Percentiles rank a stretch among this genome's conserved stretches.
Conservation (phyloP, 2,329 filamentous ascomycete genomes). For the Colletotrichum destructivum region DNA sequence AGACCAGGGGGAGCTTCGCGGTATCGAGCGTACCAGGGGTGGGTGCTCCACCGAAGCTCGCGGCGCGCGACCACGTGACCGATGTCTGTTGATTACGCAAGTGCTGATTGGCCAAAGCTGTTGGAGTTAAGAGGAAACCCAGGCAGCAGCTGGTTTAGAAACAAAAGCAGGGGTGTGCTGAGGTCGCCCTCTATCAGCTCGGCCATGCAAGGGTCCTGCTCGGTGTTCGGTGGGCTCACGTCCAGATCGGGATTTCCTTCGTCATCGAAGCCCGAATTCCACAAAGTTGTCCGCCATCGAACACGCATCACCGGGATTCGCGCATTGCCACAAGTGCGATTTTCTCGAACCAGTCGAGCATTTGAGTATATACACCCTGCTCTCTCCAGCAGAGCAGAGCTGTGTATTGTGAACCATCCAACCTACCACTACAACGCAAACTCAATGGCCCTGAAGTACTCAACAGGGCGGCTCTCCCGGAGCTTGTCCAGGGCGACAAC, state of each 20-base stretch:
- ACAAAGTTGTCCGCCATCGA: slow-evolving; percentile 21
- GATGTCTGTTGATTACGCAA: slow-evolving; percentile 22
- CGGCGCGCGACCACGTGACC: slow-evolving; percentile 42
- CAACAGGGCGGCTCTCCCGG: slow-evolving; percentile 55
- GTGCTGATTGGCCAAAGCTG: slow-evolving; percentile 16
- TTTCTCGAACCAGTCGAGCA: slow-evolving; percentile 20
- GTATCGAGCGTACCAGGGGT: background rate
- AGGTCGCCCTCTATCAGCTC: slow-evolving; percentile 28
- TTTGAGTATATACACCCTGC: background rate
- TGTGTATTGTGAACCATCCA: background rate
- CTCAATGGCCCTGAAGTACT: slow-evolving; percentile 59
- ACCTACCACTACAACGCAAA: background rate
- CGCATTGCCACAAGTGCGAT: slow-evolving; percentile 28
- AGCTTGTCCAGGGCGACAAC: slow-evolving; percentile 44
- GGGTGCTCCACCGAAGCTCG: slow-evolving; percentile 9
- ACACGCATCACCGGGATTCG: slow-evolving; percentile 27
- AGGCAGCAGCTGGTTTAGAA: background rate
- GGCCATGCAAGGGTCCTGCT: slow-evolving; percentile 27
- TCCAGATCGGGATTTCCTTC: slow-evolving; percentile 41
- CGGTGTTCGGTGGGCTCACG: slow-evolving; percentile 15
- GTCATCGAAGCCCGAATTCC: slow-evolving; percentile 39
- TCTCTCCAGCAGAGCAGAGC: too few relatives aligned
- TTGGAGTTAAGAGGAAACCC: background rate
- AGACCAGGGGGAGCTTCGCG: slow-evolving; percentile 16
- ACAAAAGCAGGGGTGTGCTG: rapidly evolving